A percentile compares a stretch with the other conserved stretches of the same genome.
These are phyloP conservation scores for Skeletonema marinoi DNA, from an alignment of 108 stramenopile genomes.

Conservation along the genomic window DNA sequence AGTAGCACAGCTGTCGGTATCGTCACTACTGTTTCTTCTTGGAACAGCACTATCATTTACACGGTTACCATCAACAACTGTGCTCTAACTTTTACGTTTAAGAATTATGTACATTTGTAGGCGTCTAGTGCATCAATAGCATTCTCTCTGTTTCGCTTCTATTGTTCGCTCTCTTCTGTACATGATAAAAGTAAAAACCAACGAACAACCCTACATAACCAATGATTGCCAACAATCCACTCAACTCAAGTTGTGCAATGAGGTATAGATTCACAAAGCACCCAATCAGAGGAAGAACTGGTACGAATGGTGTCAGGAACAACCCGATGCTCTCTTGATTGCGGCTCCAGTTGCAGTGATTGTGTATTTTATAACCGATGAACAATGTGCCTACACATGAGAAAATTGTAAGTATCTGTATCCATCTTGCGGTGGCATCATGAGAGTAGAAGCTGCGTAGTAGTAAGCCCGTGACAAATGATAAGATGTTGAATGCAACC, in stretches of 20 bases:
- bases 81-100: neutral
- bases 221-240: constrained; percentile 60
- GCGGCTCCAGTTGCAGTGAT: constrained; percentile 10
- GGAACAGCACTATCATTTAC: constrained; percentile 42
- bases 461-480: constrained; percentile 41
- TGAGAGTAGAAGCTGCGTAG: constrained; percentile 16
- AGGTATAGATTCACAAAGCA: constrained; percentile 89
- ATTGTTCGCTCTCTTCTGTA: neutral
- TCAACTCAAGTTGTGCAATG: constrained; percentile 69
- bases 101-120: constrained; percentile 1
- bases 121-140: constrained; percentile 10
- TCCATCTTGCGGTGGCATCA: constrained; percentile 8
- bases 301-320: constrained; percentile 76
- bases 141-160: constrained; percentile 9
- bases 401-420: constrained; percentile 11
- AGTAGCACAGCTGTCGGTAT: constrained; percentile 31
- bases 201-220: constrained; percentile 57
- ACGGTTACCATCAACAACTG: constrained; percentile 17
- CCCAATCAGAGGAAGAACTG: constrained; percentile 71
- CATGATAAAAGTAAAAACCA: constrained; percentile 50
- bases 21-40: constrained; percentile 31
- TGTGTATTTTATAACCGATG: constrained; percentile 23
- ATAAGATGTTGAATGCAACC: constrained; percentile 13
- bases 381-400: constrained; percentile 10
- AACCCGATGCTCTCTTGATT: constrained; percentile 8